A percentile compares a stretch with the other conserved stretches of the same genome.
Evolutionary conservation across 1,139 yeast species (phyloP).

Genomic region (Hansenula sp.): DNA sequence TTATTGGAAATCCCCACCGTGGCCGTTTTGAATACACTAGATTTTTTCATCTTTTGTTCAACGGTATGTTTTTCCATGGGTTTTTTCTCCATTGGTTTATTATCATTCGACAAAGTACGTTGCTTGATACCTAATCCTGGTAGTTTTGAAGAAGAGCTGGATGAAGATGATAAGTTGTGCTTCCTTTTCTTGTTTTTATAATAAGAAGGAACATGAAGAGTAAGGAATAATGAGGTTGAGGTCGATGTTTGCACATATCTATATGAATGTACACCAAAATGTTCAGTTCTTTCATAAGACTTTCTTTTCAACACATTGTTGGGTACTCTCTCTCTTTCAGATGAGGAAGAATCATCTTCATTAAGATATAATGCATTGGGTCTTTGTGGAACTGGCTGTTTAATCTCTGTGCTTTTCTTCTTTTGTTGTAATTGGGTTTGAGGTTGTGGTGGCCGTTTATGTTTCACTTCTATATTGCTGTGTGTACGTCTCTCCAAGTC

Average conservation of each 20-base stretch:
- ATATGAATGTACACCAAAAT: slow-evolving; percentile 10
- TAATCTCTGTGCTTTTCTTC: background rate
- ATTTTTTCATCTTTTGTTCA: background rate
- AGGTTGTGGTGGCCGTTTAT: background rate
- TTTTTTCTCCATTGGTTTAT: background rate
- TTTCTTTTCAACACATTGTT: background rate
- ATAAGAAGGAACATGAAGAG: slow-evolving; percentile 13
- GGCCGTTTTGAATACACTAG: background rate
- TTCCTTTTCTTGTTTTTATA: slow-evolving; percentile 6
- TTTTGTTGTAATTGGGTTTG: background rate
- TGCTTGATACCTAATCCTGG: background rate
- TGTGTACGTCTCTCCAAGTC: background rate
- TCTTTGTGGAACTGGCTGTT: background rate
- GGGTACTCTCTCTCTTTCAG: background rate
- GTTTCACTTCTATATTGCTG: background rate
- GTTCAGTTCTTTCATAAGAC: slow-evolving; percentile 8
- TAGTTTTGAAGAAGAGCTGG: background rate
- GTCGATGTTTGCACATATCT: slow-evolving; percentile 1
- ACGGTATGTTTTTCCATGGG: background rate
- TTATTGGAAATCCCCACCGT: background rate
- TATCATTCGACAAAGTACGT: background rate
- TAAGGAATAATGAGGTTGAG: slow-evolving; percentile 5
- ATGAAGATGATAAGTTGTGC: background rate
- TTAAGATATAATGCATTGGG: background rate
- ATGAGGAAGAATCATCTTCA: background rate